Evolutionary conservation across 768 basidiomycete species (phyloP).

Genomic region (Leucogyrophana mollusca): DNA sequence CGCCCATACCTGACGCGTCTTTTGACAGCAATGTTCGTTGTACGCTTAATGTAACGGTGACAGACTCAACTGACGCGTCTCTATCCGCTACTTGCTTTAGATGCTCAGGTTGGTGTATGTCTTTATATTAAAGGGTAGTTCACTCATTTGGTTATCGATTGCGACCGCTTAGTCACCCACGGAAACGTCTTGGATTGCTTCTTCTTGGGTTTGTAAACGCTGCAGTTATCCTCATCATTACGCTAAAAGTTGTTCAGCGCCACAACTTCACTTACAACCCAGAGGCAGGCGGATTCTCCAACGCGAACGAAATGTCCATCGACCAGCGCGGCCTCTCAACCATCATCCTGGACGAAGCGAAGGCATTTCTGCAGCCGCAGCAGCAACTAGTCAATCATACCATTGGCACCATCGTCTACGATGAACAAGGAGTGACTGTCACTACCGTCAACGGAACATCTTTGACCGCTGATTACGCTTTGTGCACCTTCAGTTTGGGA

Average conservation of each 20-base stretch:
- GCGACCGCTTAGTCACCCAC: conserved; percentile 52
- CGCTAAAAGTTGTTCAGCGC: conserved; percentile 35
- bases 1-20: too few relatives aligned
- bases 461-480: conserved; percentile 53
- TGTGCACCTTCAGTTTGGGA: conserved; percentile 70
- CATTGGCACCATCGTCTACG: conserved; percentile 47
- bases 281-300: conserved; percentile 57
- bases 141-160: background rate
- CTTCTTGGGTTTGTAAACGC: conserved; percentile 49
- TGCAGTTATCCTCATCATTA: background rate
- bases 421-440: conserved; percentile 44
- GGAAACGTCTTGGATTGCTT: conserved; percentile 60
- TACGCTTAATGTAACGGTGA: too few relatives aligned
- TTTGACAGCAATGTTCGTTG: too few relatives aligned
- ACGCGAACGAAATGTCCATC: conserved; percentile 49
- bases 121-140: too few relatives aligned
- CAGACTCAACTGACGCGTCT: too few relatives aligned
- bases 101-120: conserved; percentile 28
- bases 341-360: conserved; percentile 56
- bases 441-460: conserved; percentile 40
- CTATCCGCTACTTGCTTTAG: conserved; percentile 13
- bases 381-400: conserved; percentile 52
- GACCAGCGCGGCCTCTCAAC: conserved; percentile 67
- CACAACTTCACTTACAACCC: conserved; percentile 62
- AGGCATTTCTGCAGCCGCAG: conserved; percentile 43